Base-by-base conservation (phyloP, 371 early-diverging fungal genomes). In the Syncephalastrum monosporum region DNA sequence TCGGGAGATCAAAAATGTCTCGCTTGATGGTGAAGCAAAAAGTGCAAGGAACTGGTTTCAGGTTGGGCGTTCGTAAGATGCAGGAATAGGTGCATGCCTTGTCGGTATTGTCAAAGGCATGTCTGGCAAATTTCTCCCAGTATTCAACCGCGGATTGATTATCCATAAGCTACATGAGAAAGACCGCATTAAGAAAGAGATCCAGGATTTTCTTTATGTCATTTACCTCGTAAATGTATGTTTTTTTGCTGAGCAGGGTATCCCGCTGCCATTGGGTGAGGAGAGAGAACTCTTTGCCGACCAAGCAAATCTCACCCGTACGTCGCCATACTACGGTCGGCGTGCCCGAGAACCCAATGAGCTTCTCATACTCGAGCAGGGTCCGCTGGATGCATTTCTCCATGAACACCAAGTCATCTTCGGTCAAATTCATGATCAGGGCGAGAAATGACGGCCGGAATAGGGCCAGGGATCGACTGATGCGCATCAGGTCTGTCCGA, bases 271-370 rank as follows among this genome's bases (percentile, higher is more conserved):
- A 95, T 60, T 87, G 86, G 4, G 95, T 94, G 65, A 96, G 64
- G 24, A 94, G 73, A 4, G 89, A 88, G 69, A 96, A 96, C 64
- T 95, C 95, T 62, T 93, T 94, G 46, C 96, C 95, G 0, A 95
- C 93, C 33, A 94, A 65, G 3, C 90, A 91, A 23, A 96, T 90
- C 72, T 94, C 94, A 44, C 96, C 96, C 0, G 95, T 92, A 17
- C 94, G 81, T 54, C 96, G 86, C 95, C 96, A 96, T 25, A 95
- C 91, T 10, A 92, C 94, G 0, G 94, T 93, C 2, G 96, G 96
- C 41, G 96, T 95, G 24, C 95, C 96, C 15, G 94, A 91, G 56
- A 88, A 91, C 5, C 87, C 85, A 47, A 95, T 91, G 41, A 77
- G 41, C 51, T 77, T 77, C 48, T 77, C 77, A 38, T 77, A 77